Evolutionary conservation across 805 yeast species (phyloP), one percentile per base, ranked within the genome.

Genomic region (Blastobotrys robertii): DNA sequence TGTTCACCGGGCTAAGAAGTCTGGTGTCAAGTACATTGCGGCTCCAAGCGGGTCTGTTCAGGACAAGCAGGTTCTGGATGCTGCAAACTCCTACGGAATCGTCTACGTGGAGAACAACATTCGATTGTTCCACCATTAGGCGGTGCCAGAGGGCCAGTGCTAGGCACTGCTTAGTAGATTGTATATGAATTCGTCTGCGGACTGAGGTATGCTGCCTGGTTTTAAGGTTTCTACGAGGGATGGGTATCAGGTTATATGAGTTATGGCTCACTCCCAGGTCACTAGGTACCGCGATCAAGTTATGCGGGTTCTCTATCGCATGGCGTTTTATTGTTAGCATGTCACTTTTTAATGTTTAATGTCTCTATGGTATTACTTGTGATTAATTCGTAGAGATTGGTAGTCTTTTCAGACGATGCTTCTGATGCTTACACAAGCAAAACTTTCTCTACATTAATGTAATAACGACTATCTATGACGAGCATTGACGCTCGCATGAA

Each of bases 1-100:
- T 62, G 95, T 92, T 55, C 87, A 90, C 78, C 80, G 99, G 66
- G 97, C 97, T 51, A 96, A 80, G 41, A 79, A 84, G 73, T 82
- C 94, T 13, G 99, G 99, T 64, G 99, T 88, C 56, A 86, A 85
- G 67, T 92, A 72, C 70, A 74, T 92, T 62, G 94, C 95, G 58
- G 98, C 99, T 41, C 95, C 99, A 46, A 77, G 94, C 40, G 99
- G 99, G 45, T 86, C 96, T 14, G 96, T 92, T 50, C 90, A 86
- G 86, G 99, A 92, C 69, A 81, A 84, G 71, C 95, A 88, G 44
- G 98, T 92, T 37, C 79, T 90, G 51, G 86, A 79, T 47, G 97
- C 97, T 50, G 98, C 97, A 52, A 95, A 92, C 68, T 77, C 94
- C 39, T 77, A 79, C 60, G 83, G 77, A 58, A 72, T 92, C 51